Evolutionary conservation across 257 asterid genomes (phyloP), one percentile per base, ranked within the genome.

Genomic region (Solanum peruvianum): DNA sequence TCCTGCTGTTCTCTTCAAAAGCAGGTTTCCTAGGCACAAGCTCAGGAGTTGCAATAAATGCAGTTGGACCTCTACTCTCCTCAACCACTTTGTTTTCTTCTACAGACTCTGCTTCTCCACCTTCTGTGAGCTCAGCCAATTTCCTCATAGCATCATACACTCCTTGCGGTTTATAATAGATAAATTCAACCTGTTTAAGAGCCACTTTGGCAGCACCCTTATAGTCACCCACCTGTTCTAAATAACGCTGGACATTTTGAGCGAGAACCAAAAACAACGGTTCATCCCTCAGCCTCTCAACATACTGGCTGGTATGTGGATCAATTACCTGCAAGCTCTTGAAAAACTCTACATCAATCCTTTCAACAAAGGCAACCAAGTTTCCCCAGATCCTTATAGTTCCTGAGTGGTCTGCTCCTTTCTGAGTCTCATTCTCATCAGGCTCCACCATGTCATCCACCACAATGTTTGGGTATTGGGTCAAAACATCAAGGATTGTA

Each of bases 131-230:
- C 89, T 93, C 99, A 82, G 96, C 98, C 90, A 95, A 89, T 83
- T 94, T 97, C 93, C 94, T 94, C 99, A 96, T 96, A 15, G 99
- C 96, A 90, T 93, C 96, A 91, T 97, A 97, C 5, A 97, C 99
- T 90, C 90, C 99, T 87, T 96, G 99, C 18, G 99, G 99, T 90
- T 97, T 97, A 88, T 97, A 97, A 86, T 97, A 97, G 37, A 95
- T 88, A 64, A 95, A 96, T 60, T 97, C 99, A 60, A 97, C 98
- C 88, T 95, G 91, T 88, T 96, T 95, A n/a, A 94, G 99, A 27
- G 99, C 99, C 4, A 97, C 98, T 94, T 92, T 97, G 2, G 99
- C 95, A 73, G 99, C 98, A 87, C 98, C 98, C 91, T 93, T 96
- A 80, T 44, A 83, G 89, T 97, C 96, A 42, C 96, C 97, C 87